Percentiles rank a stretch among this genome's conserved stretches.
Evolutionary conservation across 345 rosid genomes (phyloP).

Genomic region (Gossypioides kirkii): DNA sequence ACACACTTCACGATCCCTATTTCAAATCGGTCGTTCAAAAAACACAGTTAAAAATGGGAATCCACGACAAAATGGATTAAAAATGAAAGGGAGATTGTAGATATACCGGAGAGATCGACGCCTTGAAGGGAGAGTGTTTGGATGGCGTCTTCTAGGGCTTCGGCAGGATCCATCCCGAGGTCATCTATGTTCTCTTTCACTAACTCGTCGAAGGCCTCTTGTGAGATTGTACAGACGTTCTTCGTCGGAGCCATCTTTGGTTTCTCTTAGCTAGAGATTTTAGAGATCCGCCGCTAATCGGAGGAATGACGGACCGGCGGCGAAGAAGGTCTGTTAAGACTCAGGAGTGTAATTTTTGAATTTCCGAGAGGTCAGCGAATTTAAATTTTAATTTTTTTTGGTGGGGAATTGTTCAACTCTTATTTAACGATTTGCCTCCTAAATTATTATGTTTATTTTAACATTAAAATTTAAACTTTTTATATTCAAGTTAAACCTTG

Average conservation of each 20-base stretch:
- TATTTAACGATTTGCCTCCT: too few species aligned
- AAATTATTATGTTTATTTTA: too few species aligned
- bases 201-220: conserved; percentile 81
- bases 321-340: not conserved
- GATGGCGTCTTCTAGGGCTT: conserved; percentile 87
- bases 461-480: too few species aligned
- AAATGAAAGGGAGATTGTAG: not conserved
- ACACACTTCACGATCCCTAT: conserved; percentile 70
- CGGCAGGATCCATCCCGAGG: conserved; percentile 82
- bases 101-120: conserved; percentile 82
- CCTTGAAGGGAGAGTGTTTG: conserved; percentile 78
- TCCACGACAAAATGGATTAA: not conserved
- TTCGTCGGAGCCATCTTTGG: conserved; percentile 44
- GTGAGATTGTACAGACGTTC: conserved; percentile 61
- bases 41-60: not conserved
- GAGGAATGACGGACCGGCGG: not conserved
- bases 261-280: not conserved
- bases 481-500: too few species aligned
- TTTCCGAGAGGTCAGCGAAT: not conserved
- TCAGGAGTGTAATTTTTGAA: not conserved
- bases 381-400: not conserved
- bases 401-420: too few species aligned
- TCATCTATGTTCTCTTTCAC: conserved; percentile 86
- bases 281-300: not conserved
- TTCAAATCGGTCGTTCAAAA: not conserved